A percentile compares a stretch with the other conserved stretches of the same genome.
Conservation (phyloP, 306 rosid species). For the Malus sieversii region DNA sequence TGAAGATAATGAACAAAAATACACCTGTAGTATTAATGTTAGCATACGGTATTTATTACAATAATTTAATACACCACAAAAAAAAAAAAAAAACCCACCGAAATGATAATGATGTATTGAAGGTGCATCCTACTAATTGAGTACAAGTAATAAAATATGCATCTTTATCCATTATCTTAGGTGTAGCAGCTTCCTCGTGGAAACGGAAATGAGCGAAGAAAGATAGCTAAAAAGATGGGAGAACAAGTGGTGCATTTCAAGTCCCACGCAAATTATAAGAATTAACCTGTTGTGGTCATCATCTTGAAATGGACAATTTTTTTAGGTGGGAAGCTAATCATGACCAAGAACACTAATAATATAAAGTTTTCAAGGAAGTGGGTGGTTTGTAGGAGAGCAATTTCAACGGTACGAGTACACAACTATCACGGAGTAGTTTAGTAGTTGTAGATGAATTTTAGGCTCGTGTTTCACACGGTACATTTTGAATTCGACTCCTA, state of each 20-base stretch:
- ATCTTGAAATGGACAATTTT: background rate
- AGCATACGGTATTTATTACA: too few species aligned
- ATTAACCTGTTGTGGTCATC: background rate
- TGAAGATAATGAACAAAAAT: too few species aligned
- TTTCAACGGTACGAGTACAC: too few species aligned
- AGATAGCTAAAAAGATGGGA: background rate
- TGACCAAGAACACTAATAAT: background rate
- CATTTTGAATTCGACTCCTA: too few species aligned
- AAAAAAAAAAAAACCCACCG: too few species aligned
- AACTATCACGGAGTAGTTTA: too few species aligned
- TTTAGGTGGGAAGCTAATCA: background rate
- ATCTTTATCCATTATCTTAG: background rate
- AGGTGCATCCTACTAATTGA: background rate
- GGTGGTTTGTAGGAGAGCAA: background rate
- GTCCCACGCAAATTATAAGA: background rate
- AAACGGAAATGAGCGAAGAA: background rate
- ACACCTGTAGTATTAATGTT: too few species aligned
- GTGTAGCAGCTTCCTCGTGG: background rate
- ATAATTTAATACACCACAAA: too few species aligned
- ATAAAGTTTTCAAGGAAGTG: background rate
- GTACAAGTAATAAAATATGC: background rate
- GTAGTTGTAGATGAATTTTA: too few species aligned
- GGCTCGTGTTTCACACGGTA: fast-evolving
- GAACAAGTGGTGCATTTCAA: background rate
- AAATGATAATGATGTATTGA: too few species aligned